Percentiles rank a stretch among this genome's conserved stretches.
These are phyloP conservation scores for Carex myosuroides DNA, from an alignment of 176 grass and related monocot genomes.

Conservation along the genomic window DNA sequence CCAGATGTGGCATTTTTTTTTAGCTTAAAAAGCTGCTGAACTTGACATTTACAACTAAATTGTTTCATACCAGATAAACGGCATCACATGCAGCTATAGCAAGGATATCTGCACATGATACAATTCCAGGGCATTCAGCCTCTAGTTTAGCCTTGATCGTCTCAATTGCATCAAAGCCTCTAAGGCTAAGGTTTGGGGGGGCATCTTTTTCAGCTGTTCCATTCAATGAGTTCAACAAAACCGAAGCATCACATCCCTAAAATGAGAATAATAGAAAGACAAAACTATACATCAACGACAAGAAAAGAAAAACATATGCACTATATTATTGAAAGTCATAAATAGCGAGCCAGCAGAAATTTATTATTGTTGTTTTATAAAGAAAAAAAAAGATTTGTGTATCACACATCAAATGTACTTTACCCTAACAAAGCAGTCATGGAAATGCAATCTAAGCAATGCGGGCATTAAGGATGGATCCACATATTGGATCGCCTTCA, in stretches of 20 bases:
- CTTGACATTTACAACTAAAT: too few species aligned
- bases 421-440: conserved; percentile 52
- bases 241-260: conserved; percentile 41
- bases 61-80: conserved; percentile 40
- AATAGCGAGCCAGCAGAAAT: too few species aligned
- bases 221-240: conserved; percentile 45
- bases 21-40: too few species aligned
- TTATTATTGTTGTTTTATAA: too few species aligned
- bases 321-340: too few species aligned
- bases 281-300: background rate
- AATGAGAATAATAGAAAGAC: background rate
- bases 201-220: conserved; percentile 46
- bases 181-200: conserved; percentile 37
- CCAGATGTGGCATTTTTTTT: too few species aligned
- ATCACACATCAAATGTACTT: background rate
- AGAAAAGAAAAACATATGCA: background rate
- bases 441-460: conserved; percentile 55
- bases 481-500: conserved; percentile 1
- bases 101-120: conserved; percentile 71
- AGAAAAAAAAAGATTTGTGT: too few species aligned
- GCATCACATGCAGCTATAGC: conserved; percentile 62
- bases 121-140: conserved; percentile 34
- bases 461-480: conserved; percentile 33
- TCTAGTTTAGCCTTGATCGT: conserved; percentile 46
- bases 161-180: conserved; percentile 58